These are phyloP conservation scores for Umbelopsis vinacea DNA, from an alignment of 192 early-diverging fungal genomes.

Conservation along the genomic window DNA sequence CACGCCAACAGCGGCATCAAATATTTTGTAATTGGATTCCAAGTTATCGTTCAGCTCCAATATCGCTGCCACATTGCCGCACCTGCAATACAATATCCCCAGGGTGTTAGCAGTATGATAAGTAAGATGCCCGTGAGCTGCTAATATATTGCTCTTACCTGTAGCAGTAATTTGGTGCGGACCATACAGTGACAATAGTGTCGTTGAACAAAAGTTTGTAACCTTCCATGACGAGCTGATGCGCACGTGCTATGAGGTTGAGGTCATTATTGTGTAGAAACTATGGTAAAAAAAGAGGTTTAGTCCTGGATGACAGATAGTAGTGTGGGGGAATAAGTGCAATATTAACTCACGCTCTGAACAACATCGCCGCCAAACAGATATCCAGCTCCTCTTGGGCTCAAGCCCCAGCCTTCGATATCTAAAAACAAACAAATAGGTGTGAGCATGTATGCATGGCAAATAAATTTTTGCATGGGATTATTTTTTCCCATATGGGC, in stretches of 20 bases:
- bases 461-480: not conserved
- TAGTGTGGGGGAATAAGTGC: not conserved
- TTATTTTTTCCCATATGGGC: not conserved
- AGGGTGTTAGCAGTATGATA: not conserved
- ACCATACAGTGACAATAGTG: constrained; percentile 97
- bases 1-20: constrained; percentile 91
- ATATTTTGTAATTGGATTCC: constrained; percentile 88
- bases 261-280: constrained; percentile 86
- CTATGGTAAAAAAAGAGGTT: constrained; percentile 25
- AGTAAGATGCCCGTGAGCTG: not conserved
- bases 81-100: constrained; percentile 49
- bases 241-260: constrained; percentile 91
- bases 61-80: constrained; percentile 98
- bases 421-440: constrained; percentile 41
- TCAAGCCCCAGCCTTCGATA: constrained; percentile 90
- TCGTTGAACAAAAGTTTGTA: constrained; percentile 98
- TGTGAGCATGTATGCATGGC: not conserved
- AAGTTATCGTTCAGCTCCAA: constrained; percentile 92
- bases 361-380: constrained; percentile 95
- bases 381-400: constrained; percentile 97
- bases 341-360: constrained; percentile 54
- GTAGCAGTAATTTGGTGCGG: constrained; percentile 99
- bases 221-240: constrained; percentile 97
- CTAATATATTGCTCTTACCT: constrained; percentile 52
- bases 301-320: not conserved